Evolutionary conservation across 805 yeast genomes (phyloP), one percentile per base, ranked within the genome.

Genomic region (Zygoascus bituminiphila): DNA sequence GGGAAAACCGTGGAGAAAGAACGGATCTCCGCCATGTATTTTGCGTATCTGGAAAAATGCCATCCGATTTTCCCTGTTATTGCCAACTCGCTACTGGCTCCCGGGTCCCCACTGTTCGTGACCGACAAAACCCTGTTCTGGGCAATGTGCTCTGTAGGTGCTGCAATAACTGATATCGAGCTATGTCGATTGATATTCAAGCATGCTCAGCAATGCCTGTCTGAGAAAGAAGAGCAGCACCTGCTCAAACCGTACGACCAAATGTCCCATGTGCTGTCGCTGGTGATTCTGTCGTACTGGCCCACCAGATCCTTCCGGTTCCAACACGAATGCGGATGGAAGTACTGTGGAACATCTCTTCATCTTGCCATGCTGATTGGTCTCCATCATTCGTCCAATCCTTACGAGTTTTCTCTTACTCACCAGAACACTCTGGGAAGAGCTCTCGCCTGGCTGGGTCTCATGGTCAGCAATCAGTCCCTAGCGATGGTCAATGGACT

Each of bases 51-150:
- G 24, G 38, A 41, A 5, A 40, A 51, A 5, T 48, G 31, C 37
- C 53, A 51, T 26, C 47, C 49, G 7, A 17, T 19, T 12, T 51
- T 44, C 43, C 53, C 53, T 2, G 36, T 51, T 14, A 35, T 51
- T 15, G 35, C 53, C 12, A 26, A 26, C 21, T 5, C 2, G 39
- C 12, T 42, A 42, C 36, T 46, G 17, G 22, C 6, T 19, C 35
- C 40, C 3, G 38, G 37, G 2, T 22, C 38, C 14, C 22, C 31
- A 35, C 25, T 51, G 36, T 21, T 22, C 2, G 25, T 45, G 10
- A 21, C 42, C 20, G 36, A 41, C 22, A 25, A 29, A 2, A 4
- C 36, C 14, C 31, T 51, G 23, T 48, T 47, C 44, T 48, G 51
- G 51, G 33, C 51, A 7, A 39, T 51, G 25, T 44, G 47, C 24